phyloP scores from a whole-genome alignment of 169 alveolate species.

The Plasmodium gaboni region DNA sequence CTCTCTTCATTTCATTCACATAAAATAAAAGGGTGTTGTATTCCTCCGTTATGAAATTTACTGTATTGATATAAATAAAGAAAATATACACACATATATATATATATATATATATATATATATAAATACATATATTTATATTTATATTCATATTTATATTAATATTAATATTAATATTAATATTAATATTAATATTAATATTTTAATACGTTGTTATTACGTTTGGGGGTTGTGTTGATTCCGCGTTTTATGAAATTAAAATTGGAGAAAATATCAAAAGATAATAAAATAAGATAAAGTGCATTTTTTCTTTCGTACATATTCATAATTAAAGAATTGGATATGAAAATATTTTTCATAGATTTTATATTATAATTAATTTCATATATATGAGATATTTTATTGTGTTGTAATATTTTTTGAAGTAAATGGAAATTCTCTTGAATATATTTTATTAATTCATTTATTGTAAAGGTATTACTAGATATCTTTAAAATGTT shows the following conservation, averaged over 20 bases:
- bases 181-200: too few species aligned
- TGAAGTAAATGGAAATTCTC: constrained; percentile 13
- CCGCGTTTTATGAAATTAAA: constrained; percentile 18
- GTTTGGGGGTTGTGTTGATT: constrained; percentile 32
- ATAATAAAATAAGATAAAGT: not conserved
- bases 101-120: not conserved
- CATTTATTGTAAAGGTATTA: not conserved
- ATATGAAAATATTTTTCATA: constrained; percentile 19
- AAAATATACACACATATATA: not conserved
- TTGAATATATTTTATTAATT: constrained; percentile 6
- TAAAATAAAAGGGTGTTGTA: constrained; percentile 26
- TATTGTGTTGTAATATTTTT: constrained; percentile 22
- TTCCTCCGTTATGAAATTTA: constrained; percentile 49
- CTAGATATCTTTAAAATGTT: constrained; percentile 22
- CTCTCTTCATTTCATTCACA: constrained; percentile 31
- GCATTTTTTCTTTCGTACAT: constrained; percentile 6
- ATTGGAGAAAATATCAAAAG: constrained; percentile 17
- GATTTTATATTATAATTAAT: constrained; percentile 12
- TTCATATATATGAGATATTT: constrained; percentile 11
- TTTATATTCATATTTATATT: not conserved
- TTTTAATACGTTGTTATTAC: constrained; percentile 13
- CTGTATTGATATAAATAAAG: constrained; percentile 1
- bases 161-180: too few species aligned
- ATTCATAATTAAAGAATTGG: constrained; percentile 15
- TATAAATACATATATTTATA: not conserved